Base-by-base conservation (phyloP, 331 rosid species). In the Telfairia occidentalis region DNA sequence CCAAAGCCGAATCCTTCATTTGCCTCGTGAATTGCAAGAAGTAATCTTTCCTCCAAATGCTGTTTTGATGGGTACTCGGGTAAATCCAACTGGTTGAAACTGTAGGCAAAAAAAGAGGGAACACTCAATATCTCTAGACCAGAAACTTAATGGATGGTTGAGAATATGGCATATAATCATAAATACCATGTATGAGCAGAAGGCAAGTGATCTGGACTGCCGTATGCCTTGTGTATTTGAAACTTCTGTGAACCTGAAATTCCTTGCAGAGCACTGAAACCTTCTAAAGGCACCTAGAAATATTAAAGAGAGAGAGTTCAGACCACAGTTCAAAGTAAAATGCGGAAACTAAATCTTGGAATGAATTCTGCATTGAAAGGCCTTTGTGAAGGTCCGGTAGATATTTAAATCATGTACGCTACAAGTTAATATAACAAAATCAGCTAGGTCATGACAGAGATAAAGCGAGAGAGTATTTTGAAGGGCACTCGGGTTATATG, bases 1-100 rank as follows among this genome's bases (percentile, higher is more conserved):
- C 99, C 99, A 77, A 95, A 95, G n/a, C 99, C 99, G 71, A 95
- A 95, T 65, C 99, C 97, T 74, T 93, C 98, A 30, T 73, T 93
- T 50, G 83, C 98, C 82, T 93, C 98, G 55, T 93, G 98, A 84
- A 93, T 91, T 9, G 96, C 98, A 55, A 91, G 97, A 49, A 91
- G 89, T 74, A 93, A 74, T 78, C 95, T 85, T 86, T 93, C 94
- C 81, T 93, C 98, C 58, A 93, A 84, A 84, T 91, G 96, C 82
- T 89, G 85, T 61, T 87, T 93, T 3, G 98, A 91, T 3, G 98
- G 98, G 83, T 93, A 93, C 81, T 93, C 98, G 0, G 97, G 99
- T 43, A 95, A 85, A 87, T 95, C 99, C 83, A 95, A 76, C 80
- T 92, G 99, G 86, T 92, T 95, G 90, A 95, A 95, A 82, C 99